These are phyloP conservation scores for Lasiodiplodia hormozganensis DNA, from an alignment of 2,329 filamentous ascomycete species.

Conservation along the genomic window DNA sequence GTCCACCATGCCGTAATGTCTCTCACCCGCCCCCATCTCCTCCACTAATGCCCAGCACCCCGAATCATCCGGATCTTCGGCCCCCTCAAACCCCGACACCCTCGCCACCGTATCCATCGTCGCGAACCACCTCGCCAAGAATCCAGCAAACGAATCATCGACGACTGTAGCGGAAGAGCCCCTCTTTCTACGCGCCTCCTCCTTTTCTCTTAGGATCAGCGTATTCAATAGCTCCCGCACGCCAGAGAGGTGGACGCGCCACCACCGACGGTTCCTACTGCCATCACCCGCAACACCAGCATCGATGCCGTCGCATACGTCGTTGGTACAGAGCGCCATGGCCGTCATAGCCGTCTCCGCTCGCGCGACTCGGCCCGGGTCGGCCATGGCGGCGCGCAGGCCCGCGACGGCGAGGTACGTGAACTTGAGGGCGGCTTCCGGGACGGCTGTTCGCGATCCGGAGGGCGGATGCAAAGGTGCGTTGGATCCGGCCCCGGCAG, in stretches of 20 bases:
- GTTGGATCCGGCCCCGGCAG: no score
- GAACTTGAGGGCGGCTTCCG: no score
- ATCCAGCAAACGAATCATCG: background rate
- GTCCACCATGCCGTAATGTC: background rate
- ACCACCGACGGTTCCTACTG: no score
- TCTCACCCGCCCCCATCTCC: background rate
- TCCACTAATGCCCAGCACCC: background rate
- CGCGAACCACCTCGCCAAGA: conserved; percentile 3
- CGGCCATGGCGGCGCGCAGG: background rate
- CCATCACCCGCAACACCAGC: no score
- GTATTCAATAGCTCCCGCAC: background rate
- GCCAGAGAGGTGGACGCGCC: background rate
- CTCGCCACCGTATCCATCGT: conserved; percentile 1
- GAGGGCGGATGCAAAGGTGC: no score
- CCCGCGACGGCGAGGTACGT: no score
- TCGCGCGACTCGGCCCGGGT: background rate
- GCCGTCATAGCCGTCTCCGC: conserved; percentile 8
- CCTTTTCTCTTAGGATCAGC: background rate
- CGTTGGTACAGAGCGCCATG: conserved; percentile 3
- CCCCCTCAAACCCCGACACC: background rate
- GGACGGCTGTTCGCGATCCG: no score
- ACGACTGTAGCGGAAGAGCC: background rate
- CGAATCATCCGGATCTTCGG: background rate
- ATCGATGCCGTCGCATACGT: background rate
- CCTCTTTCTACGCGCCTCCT: background rate